Conservation (phyloP, 2,329 filamentous ascomycete genomes). For the Byssochlamys sp. region DNA sequence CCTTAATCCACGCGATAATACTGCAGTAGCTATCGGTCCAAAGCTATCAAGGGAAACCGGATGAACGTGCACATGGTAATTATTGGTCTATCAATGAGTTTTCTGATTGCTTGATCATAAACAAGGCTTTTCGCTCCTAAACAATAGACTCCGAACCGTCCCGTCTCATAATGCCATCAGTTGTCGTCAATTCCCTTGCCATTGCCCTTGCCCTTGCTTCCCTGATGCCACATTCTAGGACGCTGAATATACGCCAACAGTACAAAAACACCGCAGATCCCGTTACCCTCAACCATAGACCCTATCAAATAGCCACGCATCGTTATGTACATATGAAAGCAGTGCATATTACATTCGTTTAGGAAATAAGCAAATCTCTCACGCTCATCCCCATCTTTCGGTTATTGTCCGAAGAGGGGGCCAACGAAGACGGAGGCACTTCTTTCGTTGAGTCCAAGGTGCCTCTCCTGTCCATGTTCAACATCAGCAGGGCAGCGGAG, state of each 20-base stretch:
- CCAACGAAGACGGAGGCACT: conserved; percentile 5
- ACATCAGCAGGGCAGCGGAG: conserved; percentile 76
- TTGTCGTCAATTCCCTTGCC: not conserved
- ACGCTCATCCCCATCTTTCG: conserved; percentile 46
- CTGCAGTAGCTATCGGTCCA: no score
- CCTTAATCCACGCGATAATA: no score
- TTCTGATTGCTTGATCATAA: not conserved
- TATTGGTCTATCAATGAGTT: not conserved
- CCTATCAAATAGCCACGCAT: not conserved
- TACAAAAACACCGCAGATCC: not conserved
- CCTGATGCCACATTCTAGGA: not conserved
- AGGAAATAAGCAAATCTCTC: conserved; percentile 45
- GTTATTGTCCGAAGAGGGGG: conserved; percentile 12
- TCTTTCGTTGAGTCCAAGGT: conserved; percentile 25
- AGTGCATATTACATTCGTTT: conserved; percentile 4
- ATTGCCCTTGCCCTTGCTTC: not conserved
- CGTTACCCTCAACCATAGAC: not conserved
- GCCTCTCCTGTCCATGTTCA: conserved; percentile 65
- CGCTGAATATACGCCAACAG: not conserved
- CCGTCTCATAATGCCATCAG: not conserved
- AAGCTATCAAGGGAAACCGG: no score
- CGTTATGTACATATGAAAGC: not conserved
- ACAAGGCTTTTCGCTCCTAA: not conserved
- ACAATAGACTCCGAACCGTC: not conserved
- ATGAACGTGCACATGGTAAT: no score